Conservation (phyloP, 2,329 filamentous ascomycete species). For the Cadophora sp. region DNA sequence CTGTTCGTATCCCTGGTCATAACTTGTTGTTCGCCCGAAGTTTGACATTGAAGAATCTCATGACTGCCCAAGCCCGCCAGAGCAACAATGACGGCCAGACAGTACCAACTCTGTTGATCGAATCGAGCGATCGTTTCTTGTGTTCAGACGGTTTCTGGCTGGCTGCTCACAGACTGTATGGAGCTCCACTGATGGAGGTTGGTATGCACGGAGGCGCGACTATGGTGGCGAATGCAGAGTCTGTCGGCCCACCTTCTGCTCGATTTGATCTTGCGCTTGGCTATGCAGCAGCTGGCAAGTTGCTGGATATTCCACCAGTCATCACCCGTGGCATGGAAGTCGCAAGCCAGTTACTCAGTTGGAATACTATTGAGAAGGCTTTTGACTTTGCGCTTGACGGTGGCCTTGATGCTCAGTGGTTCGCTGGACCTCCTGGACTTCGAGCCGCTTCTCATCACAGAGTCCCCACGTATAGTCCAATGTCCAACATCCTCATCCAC, state of each 20-base stretch:
- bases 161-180: constrained; percentile 64
- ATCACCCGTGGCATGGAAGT: constrained; percentile 64
- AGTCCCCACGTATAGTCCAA: constrained; percentile 57
- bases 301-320: constrained; percentile 62
- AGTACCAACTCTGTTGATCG: constrained; percentile 52
- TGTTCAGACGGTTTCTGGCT: constrained; percentile 63
- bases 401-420: constrained; percentile 49
- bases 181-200: constrained; percentile 55
- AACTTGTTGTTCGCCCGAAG: constrained; percentile 63
- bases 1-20: constrained; percentile 59
- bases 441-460: constrained; percentile 18
- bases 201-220: constrained; percentile 23
- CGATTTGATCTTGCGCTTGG: constrained; percentile 64
- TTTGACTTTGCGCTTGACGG: constrained; percentile 64
- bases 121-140: constrained; percentile 59
- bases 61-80: constrained; percentile 40
- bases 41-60: constrained; percentile 48
- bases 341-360: constrained; percentile 63
- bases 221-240: constrained; percentile 35
- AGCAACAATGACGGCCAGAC: constrained; percentile 40
- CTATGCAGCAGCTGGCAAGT: constrained; percentile 67
- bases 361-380: constrained; percentile 67
- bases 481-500: constrained; percentile 60
- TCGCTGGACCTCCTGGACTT: constrained; percentile 41
- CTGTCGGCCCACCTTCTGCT: constrained; percentile 48